These are phyloP conservation scores for Urochloa ruziziensis DNA, from an alignment of 176 grass and related monocot species.

Conservation along the genomic window DNA sequence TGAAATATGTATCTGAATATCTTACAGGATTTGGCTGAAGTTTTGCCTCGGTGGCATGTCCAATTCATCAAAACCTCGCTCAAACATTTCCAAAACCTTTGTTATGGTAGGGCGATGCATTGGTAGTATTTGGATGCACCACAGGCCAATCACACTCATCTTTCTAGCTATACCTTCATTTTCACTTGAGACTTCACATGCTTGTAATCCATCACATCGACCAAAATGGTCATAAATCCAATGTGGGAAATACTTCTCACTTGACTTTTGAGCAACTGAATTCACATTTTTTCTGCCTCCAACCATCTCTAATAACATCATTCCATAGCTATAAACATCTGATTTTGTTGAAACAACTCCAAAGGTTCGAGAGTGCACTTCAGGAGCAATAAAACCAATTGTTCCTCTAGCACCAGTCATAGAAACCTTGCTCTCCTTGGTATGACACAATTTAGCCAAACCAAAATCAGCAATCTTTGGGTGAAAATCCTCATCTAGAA, in stretches of 20 bases:
- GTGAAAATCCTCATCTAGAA: slow-evolving; percentile 46
- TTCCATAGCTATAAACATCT: slow-evolving; percentile 65
- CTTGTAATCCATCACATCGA: slow-evolving; percentile 3
- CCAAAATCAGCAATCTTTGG: slow-evolving; percentile 69
- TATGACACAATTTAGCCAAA: slow-evolving; percentile 52
- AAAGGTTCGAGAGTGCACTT: slow-evolving; percentile 33
- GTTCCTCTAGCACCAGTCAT: slow-evolving; percentile 55
- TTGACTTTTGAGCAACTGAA: neutral
- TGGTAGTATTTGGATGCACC: slow-evolving; percentile 43
- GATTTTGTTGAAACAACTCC: slow-evolving; percentile 62
- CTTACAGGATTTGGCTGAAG: slow-evolving; percentile 17
- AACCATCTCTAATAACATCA: slow-evolving; percentile 60
- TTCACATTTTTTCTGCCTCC: slow-evolving; percentile 47
- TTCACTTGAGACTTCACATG: slow-evolving; percentile 21
- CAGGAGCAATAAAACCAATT: slow-evolving; percentile 64
- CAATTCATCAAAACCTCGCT: slow-evolving; percentile 26
- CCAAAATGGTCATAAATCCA: slow-evolving; percentile 60
- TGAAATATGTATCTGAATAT: neutral
- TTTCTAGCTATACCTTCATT: slow-evolving; percentile 39
- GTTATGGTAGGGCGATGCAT: slow-evolving; percentile 43
- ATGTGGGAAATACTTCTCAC: slow-evolving; percentile 44
- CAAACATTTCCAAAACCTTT: slow-evolving; percentile 53
- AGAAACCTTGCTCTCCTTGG: slow-evolving; percentile 42
- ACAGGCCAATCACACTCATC: slow-evolving; percentile 47
- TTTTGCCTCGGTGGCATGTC: slow-evolving; percentile 34